A percentile compares a stretch with the other conserved stretches of the same genome.
These are phyloP conservation scores for Avena sativa DNA, from an alignment of 176 grass and related monocot species.

Conservation along the genomic window DNA sequence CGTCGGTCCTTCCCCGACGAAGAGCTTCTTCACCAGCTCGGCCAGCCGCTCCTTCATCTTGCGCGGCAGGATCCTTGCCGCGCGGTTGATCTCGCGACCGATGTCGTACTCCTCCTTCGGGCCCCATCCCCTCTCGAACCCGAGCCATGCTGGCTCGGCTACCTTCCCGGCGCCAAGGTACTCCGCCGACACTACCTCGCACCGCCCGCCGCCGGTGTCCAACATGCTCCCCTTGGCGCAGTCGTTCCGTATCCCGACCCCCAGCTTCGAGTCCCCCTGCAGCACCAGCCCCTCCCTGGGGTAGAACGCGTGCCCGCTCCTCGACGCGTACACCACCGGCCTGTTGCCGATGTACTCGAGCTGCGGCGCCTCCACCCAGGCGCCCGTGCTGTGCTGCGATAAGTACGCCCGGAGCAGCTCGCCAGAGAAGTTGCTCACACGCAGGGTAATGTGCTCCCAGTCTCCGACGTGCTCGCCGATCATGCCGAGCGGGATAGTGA, in stretches of 20 bases:
- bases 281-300: conserved; percentile 59
- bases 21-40: conserved; percentile 52
- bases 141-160: conserved; percentile 67
- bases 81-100: conserved; percentile 66
- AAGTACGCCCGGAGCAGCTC: conserved; percentile 67
- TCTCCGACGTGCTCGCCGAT: conserved; percentile 92
- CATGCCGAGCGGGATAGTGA: conserved; percentile 61
- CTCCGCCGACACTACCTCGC: conserved; percentile 75
- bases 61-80: conserved; percentile 59
- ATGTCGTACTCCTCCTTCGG: conserved; percentile 81
- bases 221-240: conserved; percentile 61
- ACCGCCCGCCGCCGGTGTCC: conserved; percentile 50
- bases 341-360: conserved; percentile 58
- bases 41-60: conserved; percentile 41
- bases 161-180: conserved; percentile 48
- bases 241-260: conserved; percentile 89
- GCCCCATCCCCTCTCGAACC: conserved; percentile 77
- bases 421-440: conserved; percentile 84
- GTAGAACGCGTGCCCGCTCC: conserved; percentile 81
- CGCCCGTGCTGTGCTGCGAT: conserved; percentile 68
- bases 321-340: conserved; percentile 69
- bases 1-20: conserved; percentile 79
- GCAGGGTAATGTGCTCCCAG: conserved; percentile 93
- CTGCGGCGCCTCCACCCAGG: conserved; percentile 74
- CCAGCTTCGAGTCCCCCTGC: conserved; percentile 64